Percentiles rank a stretch among this genome's conserved stretches.
Conservation (phyloP, 1,284 basidiomycete genomes). For the Austroboletus niveus region DNA sequence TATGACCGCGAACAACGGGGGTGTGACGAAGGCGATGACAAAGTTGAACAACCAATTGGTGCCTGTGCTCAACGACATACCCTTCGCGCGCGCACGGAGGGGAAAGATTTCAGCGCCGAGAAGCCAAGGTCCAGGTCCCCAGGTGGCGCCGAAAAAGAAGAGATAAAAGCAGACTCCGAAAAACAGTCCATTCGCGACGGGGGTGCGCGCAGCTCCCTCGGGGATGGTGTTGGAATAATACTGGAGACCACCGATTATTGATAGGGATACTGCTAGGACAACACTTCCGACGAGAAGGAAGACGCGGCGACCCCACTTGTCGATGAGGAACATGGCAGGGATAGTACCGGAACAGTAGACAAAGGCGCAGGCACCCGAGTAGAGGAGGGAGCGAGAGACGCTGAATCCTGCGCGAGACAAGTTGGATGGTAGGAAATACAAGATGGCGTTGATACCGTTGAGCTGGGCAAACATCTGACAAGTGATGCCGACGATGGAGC, state of each 20-base stretch:
- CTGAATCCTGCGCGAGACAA: slow-evolving; percentile 50
- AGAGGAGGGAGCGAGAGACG: slow-evolving; percentile 44
- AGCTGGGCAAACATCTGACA: slow-evolving; percentile 56
- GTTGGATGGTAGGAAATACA: slow-evolving; percentile 55
- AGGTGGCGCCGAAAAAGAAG: slow-evolving; percentile 52
- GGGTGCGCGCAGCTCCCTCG: slow-evolving; percentile 31
- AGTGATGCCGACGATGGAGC: slow-evolving; percentile 47
- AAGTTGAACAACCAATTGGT: slow-evolving; percentile 61
- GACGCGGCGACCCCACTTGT: slow-evolving; percentile 49
- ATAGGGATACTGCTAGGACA: slow-evolving; percentile 40
- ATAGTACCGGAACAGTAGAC: slow-evolving; percentile 57
- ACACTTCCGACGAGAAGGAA: slow-evolving; percentile 51
- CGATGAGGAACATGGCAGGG: slow-evolving; percentile 56
- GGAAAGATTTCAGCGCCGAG: slow-evolving; percentile 65
- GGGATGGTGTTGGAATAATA: slow-evolving; percentile 42
- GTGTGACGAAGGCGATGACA: slow-evolving; percentile 53
- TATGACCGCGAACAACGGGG: slow-evolving; percentile 45
- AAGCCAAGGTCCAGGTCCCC: slow-evolving; percentile 67
- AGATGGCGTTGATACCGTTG: slow-evolving; percentile 57
- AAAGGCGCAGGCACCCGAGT: slow-evolving; percentile 54
- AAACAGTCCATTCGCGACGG: slow-evolving; percentile 46
- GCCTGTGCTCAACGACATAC: slow-evolving; percentile 61
- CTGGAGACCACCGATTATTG: slow-evolving; percentile 45
- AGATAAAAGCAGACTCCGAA: slow-evolving; percentile 42
- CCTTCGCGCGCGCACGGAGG: slow-evolving; percentile 63